These are phyloP conservation scores for Clonostachys rhizophaga DNA, from an alignment of 2,329 filamentous ascomycete genomes.

Conservation along the genomic window DNA sequence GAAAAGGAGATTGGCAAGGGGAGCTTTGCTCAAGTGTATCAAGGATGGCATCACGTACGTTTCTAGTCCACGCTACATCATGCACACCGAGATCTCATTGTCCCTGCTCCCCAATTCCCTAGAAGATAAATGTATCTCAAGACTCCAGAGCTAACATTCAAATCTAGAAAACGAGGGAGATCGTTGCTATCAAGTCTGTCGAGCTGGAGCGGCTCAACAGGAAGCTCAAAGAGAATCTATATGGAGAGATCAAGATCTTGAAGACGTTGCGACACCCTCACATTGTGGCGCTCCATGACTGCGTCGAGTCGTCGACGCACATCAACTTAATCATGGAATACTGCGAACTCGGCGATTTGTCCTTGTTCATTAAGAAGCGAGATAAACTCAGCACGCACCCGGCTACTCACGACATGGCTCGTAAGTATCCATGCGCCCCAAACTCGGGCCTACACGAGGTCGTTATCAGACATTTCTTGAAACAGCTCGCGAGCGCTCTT, in stretches of 20 bases:
- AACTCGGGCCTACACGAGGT: conserved; percentile 92
- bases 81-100: neutral
- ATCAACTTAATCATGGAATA: conserved; percentile 99
- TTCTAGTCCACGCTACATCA: conserved; percentile 1
- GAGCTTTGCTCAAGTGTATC: conserved; percentile 94
- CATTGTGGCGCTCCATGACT: conserved; percentile 94
- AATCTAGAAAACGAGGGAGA: conserved; percentile 66
- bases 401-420: conserved; percentile 83
- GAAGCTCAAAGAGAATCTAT: conserved; percentile 94
- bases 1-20: conserved; percentile 92
- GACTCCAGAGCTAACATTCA: neutral
- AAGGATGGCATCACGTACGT: conserved; percentile 73
- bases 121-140: neutral
- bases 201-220: conserved; percentile 86
- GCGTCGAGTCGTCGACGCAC: conserved; percentile 77
- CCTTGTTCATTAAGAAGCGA: conserved; percentile 93
- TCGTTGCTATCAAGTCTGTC: conserved; percentile 95
- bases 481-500: conserved; percentile 88
- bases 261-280: conserved; percentile 92
- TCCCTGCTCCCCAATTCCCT: neutral
- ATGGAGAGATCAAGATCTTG: conserved; percentile 92
- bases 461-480: conserved; percentile 91
- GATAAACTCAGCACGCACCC: conserved; percentile 75
- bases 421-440: conserved; percentile 82
- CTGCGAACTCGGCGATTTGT: conserved; percentile 91